A percentile compares a stretch with the other conserved stretches of the same genome.
Conservation (phyloP, 345 rosid species). For the Gossypium mustelinum region DNA sequence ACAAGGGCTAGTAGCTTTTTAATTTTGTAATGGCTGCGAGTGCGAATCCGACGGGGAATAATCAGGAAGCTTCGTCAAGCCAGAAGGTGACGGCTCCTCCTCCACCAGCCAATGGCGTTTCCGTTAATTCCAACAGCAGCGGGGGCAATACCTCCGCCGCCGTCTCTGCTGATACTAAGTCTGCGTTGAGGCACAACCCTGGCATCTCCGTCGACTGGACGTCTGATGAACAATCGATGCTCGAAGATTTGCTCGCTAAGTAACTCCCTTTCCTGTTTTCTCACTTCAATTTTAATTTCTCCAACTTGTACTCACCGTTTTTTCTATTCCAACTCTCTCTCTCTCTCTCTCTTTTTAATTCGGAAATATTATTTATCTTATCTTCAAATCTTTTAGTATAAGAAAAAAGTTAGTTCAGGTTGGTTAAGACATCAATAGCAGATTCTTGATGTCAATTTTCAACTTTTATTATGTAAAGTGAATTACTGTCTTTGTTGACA, state of each 20-base stretch:
- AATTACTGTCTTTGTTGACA: neutral
- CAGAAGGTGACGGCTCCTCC: constrained; percentile 31
- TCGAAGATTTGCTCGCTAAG: constrained; percentile 71
- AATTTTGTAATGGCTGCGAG: constrained; percentile 55
- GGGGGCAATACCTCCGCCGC: constrained; percentile 22
- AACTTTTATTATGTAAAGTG: neutral
- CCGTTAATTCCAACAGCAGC: constrained; percentile 44
- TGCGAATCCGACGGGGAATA: constrained; percentile 41
- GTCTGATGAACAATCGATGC: constrained; percentile 58
- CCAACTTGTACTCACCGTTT: neutral
- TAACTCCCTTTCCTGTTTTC: constrained; percentile 15
- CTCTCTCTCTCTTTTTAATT: neutral
- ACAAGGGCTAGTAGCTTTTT: neutral
- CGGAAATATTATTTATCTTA: neutral
- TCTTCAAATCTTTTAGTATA: neutral
- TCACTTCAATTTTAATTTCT: neutral
- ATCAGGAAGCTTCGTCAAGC: constrained; percentile 47
- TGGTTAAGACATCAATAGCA: neutral
- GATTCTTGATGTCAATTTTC: neutral
- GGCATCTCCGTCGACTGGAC: constrained; percentile 71
- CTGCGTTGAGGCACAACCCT: constrained; percentile 60
- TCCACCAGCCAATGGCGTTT: constrained; percentile 39
- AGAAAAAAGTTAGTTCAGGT: neutral
- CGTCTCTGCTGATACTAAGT: constrained; percentile 35
- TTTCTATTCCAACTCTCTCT: neutral